phyloP scores from a whole-genome alignment of 129 eudicot genomes.

The Tagetes patula region DNA sequence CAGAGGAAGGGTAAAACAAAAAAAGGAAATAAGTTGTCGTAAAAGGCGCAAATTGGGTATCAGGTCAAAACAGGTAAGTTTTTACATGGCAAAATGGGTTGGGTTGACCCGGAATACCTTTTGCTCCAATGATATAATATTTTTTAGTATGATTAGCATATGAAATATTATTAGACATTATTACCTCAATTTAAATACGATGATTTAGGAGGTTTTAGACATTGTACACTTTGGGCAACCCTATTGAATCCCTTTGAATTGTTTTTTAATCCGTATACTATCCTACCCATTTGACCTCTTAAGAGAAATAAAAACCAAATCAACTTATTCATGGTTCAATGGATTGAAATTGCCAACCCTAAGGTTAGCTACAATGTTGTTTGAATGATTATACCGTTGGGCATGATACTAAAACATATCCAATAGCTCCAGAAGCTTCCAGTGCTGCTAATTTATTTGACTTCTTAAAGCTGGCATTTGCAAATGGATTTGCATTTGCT shows the following conservation, averaged over 20 bases:
- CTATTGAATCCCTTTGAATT: background rate
- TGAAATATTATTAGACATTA: background rate
- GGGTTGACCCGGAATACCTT: background rate
- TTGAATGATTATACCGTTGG: slow-evolving; percentile 50
- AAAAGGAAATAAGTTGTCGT: background rate
- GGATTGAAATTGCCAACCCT: background rate
- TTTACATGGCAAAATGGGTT: background rate
- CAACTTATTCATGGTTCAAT: background rate
- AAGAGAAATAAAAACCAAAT: background rate
- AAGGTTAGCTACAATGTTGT: background rate
- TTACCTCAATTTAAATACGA: background rate
- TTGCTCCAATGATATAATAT: background rate
- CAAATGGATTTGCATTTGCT: slow-evolving; percentile 43
- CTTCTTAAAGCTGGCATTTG: slow-evolving; percentile 42
- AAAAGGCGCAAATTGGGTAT: background rate
- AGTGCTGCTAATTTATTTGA: slow-evolving; percentile 58
- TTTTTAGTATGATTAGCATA: background rate
- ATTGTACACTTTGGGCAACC: background rate
- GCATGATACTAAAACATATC: slow-evolving; percentile 63
- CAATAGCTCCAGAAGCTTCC: slow-evolving; percentile 74
- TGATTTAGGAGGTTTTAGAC: background rate
- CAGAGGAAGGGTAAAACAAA: background rate
- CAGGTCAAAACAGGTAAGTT: background rate
- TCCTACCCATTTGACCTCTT: background rate
- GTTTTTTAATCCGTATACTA: background rate